Evolutionary conservation across 140 eudicot genomes (phyloP).

Genomic region (Erigeron philadelphicus): DNA sequence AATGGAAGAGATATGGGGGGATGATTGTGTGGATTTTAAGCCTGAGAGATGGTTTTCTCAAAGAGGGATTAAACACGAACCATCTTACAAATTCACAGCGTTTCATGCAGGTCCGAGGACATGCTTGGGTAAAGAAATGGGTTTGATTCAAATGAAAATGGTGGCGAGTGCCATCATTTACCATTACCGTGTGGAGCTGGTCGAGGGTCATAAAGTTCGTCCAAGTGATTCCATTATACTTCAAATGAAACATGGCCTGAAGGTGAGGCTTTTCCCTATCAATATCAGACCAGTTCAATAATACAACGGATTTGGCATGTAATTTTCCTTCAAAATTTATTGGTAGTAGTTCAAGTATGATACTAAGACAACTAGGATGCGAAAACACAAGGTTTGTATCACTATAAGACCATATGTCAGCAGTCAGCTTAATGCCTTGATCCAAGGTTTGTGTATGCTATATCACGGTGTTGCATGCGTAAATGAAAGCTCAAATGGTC

Average conservation of each 20-base stretch:
- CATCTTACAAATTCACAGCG: conserved; percentile 38
- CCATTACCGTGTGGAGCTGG: conserved; percentile 16
- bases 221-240: conserved; percentile 22
- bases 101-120: conserved; percentile 49
- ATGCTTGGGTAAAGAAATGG: conserved; percentile 44
- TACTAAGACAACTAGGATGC: too few species aligned
- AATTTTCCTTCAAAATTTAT: not conserved
- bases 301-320: not conserved
- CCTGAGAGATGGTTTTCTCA: conserved; percentile 45
- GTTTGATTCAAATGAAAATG: conserved; percentile 28
- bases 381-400: too few species aligned
- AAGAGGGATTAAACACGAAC: conserved; percentile 29
- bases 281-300: not conserved
- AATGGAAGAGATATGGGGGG: conserved; percentile 29
- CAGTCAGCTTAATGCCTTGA: too few species aligned
- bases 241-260: conserved; percentile 25
- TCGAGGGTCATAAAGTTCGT: conserved; percentile 20
- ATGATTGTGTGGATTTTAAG: conserved; percentile 40
- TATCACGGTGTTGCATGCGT: too few species aligned
- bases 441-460: too few species aligned
- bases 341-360: too few species aligned
- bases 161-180: conserved; percentile 7
- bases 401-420: too few species aligned
- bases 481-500: too few species aligned
- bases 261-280: conserved; percentile 7